Evolutionary conservation across 1,284 basidiomycete species (phyloP), one percentile per base, ranked within the genome.

Genomic region (Jaminaea rosea): DNA sequence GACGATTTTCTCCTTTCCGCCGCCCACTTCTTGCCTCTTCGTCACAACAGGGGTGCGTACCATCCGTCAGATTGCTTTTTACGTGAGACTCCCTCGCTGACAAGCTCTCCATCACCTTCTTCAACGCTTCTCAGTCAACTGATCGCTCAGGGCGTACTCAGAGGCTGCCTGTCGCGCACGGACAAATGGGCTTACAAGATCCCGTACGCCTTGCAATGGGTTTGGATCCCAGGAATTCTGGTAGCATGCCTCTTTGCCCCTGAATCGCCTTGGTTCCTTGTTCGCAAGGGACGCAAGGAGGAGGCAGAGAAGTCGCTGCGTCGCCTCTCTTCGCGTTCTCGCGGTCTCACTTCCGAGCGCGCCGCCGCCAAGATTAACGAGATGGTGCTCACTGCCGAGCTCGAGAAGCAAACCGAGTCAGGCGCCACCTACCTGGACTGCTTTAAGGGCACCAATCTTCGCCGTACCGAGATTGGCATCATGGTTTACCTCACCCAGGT

Each of bases 131-230:
- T n/a, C n/a, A n/a, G n/a, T n/a, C 39, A 42, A 23, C 19, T 42
- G 19, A 17, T 42, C 39, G 39, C 39, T 11, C 23, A 17, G 4
- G 39, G 39, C 13, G 24, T 42, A 5, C 39, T 23, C 15, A 17
- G 39, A 4, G 39, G 19, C 3, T 42, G 39, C 39, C 39, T 42
- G 3, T 5, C 17, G 7, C 19, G 19, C 6, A 11, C 13, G 2
- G 39, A 24, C 5, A 17, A 67, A 44, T 71, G 64, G 65, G 69
- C 66, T 50, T 75, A 58, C 50, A 46, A 56, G 19, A 61, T 76
- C 26, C 75, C 75, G 7, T 77, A 71, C 44, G 75, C 68, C 8
- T 41, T 77, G 41, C 75, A 76, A 61, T 77, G 75, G 75, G 49
- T 76, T 28, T 55, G 58, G 21, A 63, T 62, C 31, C 34, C 63